Evolutionary conservation across 2,329 filamentous ascomycete genomes (phyloP).

Genomic region (Myriosclerotinia duriaeana): DNA sequence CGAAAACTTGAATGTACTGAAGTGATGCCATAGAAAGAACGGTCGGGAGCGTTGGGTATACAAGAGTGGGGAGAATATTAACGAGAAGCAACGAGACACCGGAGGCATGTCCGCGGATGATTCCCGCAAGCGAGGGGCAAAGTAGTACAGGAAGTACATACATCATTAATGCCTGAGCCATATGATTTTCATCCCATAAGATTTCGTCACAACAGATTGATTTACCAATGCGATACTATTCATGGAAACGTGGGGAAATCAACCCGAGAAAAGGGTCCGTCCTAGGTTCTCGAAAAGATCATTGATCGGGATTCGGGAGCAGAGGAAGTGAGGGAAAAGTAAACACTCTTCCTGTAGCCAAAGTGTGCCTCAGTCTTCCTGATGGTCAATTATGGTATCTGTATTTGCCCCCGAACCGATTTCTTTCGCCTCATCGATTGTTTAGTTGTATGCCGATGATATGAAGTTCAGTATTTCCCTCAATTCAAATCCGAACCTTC

Average conservation of each 20-base stretch:
- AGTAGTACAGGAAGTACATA: not conserved
- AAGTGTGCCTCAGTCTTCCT: not conserved
- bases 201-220: not conserved
- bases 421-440: not conserved
- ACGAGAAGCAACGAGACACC: not conserved
- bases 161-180: not conserved
- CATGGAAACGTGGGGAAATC: not conserved
- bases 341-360: not conserved
- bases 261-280: not conserved
- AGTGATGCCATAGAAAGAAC: not conserved
- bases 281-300: no score
- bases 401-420: not conserved
- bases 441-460: not conserved
- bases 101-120: not conserved
- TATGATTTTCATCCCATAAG: conserved; percentile 1
- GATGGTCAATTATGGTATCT: not conserved
- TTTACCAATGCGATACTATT: not conserved
- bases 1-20: not conserved
- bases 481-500: not conserved
- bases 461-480: not conserved
- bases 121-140: not conserved
- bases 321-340: not conserved
- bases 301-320: no score
- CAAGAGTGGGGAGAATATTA: not conserved
- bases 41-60: not conserved